These are phyloP conservation scores for Saccharomycopsis javanensis DNA, from an alignment of 805 yeast genomes.

Conservation along the genomic window DNA sequence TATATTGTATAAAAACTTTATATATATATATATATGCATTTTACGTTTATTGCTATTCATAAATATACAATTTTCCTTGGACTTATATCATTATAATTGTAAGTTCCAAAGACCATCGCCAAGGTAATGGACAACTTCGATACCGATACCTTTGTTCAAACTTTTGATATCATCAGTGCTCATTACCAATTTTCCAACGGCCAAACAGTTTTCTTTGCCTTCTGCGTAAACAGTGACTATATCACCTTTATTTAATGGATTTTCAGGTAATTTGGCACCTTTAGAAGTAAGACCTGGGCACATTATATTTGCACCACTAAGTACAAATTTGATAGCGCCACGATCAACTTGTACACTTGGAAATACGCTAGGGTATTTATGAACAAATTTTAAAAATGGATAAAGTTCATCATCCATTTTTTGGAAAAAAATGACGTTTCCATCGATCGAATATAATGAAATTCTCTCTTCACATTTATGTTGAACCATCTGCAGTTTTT, in stretches of 20 bases:
- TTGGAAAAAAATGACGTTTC: conserved; percentile 68
- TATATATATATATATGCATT: neutral
- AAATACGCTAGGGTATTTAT: conserved; percentile 72
- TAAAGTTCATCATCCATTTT: conserved; percentile 55
- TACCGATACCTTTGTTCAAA: conserved; percentile 80
- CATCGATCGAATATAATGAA: conserved; percentile 64
- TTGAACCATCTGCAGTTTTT: conserved; percentile 70
- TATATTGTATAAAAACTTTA: too few species aligned
- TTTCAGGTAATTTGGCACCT: conserved; percentile 73
- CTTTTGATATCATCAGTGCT: conserved; percentile 80
- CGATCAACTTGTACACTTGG: conserved; percentile 87
- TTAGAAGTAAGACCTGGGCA: conserved; percentile 87
- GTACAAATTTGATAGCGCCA: conserved; percentile 90
- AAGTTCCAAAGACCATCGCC: conserved; percentile 86
- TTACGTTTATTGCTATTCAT: neutral
- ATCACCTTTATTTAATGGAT: conserved; percentile 47
- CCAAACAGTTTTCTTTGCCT: conserved; percentile 85
- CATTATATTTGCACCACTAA: conserved; percentile 96
- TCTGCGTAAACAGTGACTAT: conserved; percentile 82
- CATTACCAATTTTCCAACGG: conserved; percentile 82
- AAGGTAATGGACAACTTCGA: conserved; percentile 70
- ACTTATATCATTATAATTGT: conserved; percentile 17
- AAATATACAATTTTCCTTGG: neutral
- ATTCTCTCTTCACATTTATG: conserved; percentile 87
- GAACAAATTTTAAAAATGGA: conserved; percentile 68